phyloP scores from a whole-genome alignment of 495 filamentous ascomycete genomes.

The Penicillium pancosmium region DNA sequence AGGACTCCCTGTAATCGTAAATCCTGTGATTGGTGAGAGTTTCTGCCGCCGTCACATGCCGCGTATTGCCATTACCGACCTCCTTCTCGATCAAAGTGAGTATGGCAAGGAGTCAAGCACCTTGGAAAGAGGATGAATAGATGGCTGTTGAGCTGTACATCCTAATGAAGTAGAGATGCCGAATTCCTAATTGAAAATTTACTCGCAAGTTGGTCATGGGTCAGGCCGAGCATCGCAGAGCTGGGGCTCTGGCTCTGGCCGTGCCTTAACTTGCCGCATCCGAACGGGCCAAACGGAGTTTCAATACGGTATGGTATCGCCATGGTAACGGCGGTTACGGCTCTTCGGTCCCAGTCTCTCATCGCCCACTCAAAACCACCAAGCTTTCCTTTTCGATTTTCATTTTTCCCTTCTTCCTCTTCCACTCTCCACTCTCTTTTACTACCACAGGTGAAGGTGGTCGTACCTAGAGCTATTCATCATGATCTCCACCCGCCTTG shows the following conservation, averaged over 20 bases:
- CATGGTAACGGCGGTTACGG: slow-evolving; percentile 48
- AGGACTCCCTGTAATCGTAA: slow-evolving; percentile 27
- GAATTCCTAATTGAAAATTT: not conserved
- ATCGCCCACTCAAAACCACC: slow-evolving; percentile 43
- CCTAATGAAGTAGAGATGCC: not conserved
- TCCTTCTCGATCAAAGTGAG: not conserved
- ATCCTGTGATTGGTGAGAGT: slow-evolving; percentile 28
- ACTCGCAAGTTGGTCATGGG: not conserved
- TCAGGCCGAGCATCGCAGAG: not conserved
- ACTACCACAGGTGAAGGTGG: slow-evolving; percentile 47
- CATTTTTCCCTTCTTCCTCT: slow-evolving; percentile 32
- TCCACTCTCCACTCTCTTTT: slow-evolving; percentile 42
- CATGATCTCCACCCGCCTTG: slow-evolving; percentile 60
- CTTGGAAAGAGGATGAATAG: too few relatives aligned
- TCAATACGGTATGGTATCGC: slow-evolving; percentile 42
- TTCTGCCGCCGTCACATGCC: slow-evolving; percentile 31
- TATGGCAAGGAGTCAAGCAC: not conserved
- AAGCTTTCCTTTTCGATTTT: slow-evolving; percentile 51
- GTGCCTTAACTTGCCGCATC: slow-evolving; percentile 17
- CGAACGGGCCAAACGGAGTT: slow-evolving; percentile 31
- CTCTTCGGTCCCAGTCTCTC: slow-evolving; percentile 48
- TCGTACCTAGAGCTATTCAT: slow-evolving; percentile 46
- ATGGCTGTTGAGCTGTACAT: not conserved
- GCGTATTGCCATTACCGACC: slow-evolving; percentile 27
- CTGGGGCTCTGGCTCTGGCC: too few relatives aligned